Evolutionary conservation across 2,329 filamentous ascomycete species (phyloP).

Genomic region (Fusarium sp.): DNA sequence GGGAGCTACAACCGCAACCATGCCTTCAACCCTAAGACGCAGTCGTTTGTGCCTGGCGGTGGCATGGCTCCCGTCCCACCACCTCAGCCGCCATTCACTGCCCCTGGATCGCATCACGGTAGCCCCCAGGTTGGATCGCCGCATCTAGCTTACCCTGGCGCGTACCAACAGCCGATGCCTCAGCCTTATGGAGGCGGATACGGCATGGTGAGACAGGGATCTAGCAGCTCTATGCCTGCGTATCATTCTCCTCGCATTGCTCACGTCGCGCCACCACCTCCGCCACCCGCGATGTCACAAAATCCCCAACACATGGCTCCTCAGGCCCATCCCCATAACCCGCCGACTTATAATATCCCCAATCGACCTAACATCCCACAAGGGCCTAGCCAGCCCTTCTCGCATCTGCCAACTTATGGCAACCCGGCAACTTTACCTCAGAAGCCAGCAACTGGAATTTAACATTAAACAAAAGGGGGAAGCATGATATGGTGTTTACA

Average conservation of each 20-base stretch:
- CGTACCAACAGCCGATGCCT: constrained; percentile 60
- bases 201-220: constrained; percentile 68
- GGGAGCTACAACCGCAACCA: constrained; percentile 83
- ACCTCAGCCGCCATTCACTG: constrained; percentile 62
- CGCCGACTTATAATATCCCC: constrained; percentile 58
- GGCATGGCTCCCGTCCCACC: constrained; percentile 63
- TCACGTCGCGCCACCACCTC: constrained; percentile 56
- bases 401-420: constrained; percentile 67
- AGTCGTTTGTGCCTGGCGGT: constrained; percentile 83
- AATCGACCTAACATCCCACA: constrained; percentile 61
- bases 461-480: constrained; percentile 44
- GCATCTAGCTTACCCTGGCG: constrained; percentile 62
- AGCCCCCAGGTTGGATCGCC: constrained; percentile 66
- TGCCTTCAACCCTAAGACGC: constrained; percentile 93
- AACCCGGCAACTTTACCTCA: constrained; percentile 71
- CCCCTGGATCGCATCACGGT: constrained; percentile 62
- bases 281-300: constrained; percentile 54
- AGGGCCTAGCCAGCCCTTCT: constrained; percentile 61
- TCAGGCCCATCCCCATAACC: constrained; percentile 60
- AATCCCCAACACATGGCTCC: constrained; percentile 55
- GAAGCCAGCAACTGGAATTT: constrained; percentile 66
- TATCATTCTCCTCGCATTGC: constrained; percentile 58
- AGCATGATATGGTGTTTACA: constrained; percentile 50
- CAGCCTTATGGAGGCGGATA: constrained; percentile 64
- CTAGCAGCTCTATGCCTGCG: constrained; percentile 65